phyloP scores from a whole-genome alignment of 140 eudicot genomes.

The Oenanthe javanica region DNA sequence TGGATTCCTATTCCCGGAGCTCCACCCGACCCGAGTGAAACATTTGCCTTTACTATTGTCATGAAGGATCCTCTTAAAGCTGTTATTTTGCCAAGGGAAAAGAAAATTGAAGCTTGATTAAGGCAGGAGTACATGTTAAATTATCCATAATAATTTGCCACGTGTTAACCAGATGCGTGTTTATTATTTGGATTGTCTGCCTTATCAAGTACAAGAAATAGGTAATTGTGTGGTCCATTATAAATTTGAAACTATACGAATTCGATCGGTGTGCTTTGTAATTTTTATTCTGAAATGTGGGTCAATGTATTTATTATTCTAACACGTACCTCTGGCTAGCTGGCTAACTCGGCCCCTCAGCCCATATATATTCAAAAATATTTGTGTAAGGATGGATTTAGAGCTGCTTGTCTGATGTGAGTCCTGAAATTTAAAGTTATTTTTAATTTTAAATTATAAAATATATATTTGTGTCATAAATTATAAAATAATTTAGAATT shows the following conservation, averaged over 20 bases:
- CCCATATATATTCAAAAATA: not conserved
- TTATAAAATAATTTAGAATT: no score
- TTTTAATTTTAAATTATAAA: no score
- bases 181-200: not conserved
- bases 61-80: constrained; percentile 88
- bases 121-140: not conserved
- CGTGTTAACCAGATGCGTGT: not conserved
- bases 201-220: no score
- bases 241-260: not conserved
- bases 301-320: not conserved
- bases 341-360: not conserved
- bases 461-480: no score
- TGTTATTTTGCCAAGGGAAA: constrained; percentile 40
- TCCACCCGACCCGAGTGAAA: constrained; percentile 96
- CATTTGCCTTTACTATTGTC: constrained; percentile 77
- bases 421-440: no score
- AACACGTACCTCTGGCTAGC: not conserved
- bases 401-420: no score
- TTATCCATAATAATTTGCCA: not conserved
- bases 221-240: no score
- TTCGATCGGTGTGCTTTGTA: not conserved
- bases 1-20: constrained; percentile 67
- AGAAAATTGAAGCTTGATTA: not conserved
- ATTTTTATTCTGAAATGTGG: not conserved
- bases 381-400: no score